Evolutionary conservation across 1,284 basidiomycete genomes (phyloP).

Genomic region (Naganishia sp.): DNA sequence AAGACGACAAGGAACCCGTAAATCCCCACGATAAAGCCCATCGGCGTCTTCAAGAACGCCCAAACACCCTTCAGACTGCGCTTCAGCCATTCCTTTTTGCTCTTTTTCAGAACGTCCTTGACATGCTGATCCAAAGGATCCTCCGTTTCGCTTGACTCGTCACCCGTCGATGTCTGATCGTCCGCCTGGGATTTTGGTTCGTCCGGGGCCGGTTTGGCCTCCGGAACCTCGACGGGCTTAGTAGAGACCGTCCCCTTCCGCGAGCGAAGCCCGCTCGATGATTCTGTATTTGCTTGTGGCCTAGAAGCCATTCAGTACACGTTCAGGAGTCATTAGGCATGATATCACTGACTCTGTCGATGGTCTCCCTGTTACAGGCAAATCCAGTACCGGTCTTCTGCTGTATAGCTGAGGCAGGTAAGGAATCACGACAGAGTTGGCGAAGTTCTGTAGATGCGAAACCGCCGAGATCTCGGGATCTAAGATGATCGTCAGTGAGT

Average conservation of each 20-base stretch:
- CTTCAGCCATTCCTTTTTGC: slow-evolving; percentile 60
- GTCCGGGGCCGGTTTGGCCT: not conserved
- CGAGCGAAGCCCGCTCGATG: not conserved
- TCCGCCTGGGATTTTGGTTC: slow-evolving; percentile 27
- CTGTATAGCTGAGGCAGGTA: slow-evolving; percentile 48
- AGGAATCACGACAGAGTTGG: slow-evolving; percentile 52
- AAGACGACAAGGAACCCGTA: slow-evolving; percentile 78
- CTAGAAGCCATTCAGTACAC: not conserved
- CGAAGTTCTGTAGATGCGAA: slow-evolving; percentile 51
- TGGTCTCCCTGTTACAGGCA: slow-evolving; percentile 34
- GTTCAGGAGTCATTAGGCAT: no score
- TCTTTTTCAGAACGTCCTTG: slow-evolving; percentile 69
- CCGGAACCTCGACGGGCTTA: not conserved
- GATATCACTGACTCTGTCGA: not conserved
- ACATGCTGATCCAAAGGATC: slow-evolving; percentile 76
- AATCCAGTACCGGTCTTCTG: slow-evolving; percentile 45
- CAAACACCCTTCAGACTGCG: slow-evolving; percentile 71
- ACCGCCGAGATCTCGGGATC: slow-evolving; percentile 38
- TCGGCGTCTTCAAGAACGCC: slow-evolving; percentile 75
- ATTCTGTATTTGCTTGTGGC: not conserved
- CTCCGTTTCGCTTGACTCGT: slow-evolving; percentile 40
- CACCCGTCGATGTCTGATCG: slow-evolving; percentile 40
- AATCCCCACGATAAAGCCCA: slow-evolving; percentile 69
- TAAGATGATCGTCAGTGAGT: not conserved
- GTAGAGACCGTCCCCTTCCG: slow-evolving; percentile 6